These are phyloP conservation scores for Pseudogymnoascus sp. DNA, from an alignment of 2,329 filamentous ascomycete species.

Conservation along the genomic window DNA sequence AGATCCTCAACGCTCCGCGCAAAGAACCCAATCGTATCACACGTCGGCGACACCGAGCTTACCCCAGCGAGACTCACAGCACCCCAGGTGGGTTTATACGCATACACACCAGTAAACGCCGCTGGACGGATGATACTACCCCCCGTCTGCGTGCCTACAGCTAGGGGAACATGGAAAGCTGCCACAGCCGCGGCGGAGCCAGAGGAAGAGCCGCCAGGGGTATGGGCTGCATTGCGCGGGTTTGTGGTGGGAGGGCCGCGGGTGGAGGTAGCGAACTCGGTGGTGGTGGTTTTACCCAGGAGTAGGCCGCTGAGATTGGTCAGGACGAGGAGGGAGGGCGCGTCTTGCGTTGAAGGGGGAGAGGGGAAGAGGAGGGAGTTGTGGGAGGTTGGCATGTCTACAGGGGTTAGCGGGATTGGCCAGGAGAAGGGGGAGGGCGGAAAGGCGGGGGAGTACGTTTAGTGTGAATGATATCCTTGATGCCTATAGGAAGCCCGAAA, in stretches of 20 bases:
- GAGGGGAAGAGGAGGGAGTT: slow-evolving; percentile 47
- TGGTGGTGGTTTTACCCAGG: slow-evolving; percentile 53
- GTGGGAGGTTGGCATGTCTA: slow-evolving; percentile 49
- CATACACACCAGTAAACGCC: slow-evolving; percentile 57
- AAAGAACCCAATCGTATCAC: slow-evolving; percentile 57
- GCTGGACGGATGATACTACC: slow-evolving; percentile 57
- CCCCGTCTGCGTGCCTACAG: slow-evolving; percentile 57
- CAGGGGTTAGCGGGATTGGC: slow-evolving; percentile 7
- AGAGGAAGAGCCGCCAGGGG: slow-evolving; percentile 60
- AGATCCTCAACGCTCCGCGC: slow-evolving; percentile 51
- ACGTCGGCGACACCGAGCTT: slow-evolving; percentile 48
- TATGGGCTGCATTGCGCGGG: slow-evolving; percentile 43
- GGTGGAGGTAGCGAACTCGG: slow-evolving; percentile 53
- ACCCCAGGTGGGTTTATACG: slow-evolving; percentile 59
- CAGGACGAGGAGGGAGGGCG: slow-evolving; percentile 43
- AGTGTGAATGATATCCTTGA: slow-evolving; percentile 54
- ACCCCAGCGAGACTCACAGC: slow-evolving; percentile 53
- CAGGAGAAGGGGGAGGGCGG: background rate
- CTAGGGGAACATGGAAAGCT: slow-evolving; percentile 54
- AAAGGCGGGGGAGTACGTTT: slow-evolving; percentile 31
- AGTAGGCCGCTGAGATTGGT: slow-evolving; percentile 49
- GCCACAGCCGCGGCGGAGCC: slow-evolving; percentile 59
- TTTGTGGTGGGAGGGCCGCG: slow-evolving; percentile 49
- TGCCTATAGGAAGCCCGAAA: slow-evolving; percentile 48
- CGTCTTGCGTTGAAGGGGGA: slow-evolving; percentile 40